Conservation (phyloP, 2,329 filamentous ascomycete species). For the Lachnellula hyalina region DNA sequence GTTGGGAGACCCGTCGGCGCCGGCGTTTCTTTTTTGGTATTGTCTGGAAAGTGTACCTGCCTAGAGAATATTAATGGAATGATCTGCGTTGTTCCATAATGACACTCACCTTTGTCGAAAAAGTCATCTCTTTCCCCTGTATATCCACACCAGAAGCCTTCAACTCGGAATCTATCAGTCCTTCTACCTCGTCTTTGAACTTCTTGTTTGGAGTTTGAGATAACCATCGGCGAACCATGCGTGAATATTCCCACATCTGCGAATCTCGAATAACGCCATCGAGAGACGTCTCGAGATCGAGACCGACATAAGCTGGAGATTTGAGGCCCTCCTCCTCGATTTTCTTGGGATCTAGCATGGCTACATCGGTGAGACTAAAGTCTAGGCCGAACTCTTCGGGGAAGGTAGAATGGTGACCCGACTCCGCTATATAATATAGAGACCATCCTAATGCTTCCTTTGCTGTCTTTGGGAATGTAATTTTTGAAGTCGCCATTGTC, state of each 20-base stretch:
- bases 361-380: neutral
- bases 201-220: neutral
- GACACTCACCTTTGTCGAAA: neutral
- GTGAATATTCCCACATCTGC: neutral
- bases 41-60: neutral
- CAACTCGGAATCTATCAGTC: conserved; percentile 5
- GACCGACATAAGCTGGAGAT: neutral
- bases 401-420: neutral
- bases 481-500: neutral
- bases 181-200: conserved; percentile 1
- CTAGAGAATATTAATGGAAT: neutral
- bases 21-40: neutral
- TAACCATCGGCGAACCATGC: neutral
- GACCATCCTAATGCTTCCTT: conserved; percentile 1
- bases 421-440: neutral
- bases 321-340: neutral
- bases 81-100: neutral
- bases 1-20: neutral
- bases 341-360: neutral
- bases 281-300: neutral
- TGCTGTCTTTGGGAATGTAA: neutral
- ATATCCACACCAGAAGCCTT: neutral
- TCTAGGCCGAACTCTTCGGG: neutral
- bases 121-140: neutral
- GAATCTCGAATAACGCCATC: neutral